These are phyloP conservation scores for Zelonia costaricensis DNA, from an alignment of 208 protist species.

Conservation along the genomic window DNA sequence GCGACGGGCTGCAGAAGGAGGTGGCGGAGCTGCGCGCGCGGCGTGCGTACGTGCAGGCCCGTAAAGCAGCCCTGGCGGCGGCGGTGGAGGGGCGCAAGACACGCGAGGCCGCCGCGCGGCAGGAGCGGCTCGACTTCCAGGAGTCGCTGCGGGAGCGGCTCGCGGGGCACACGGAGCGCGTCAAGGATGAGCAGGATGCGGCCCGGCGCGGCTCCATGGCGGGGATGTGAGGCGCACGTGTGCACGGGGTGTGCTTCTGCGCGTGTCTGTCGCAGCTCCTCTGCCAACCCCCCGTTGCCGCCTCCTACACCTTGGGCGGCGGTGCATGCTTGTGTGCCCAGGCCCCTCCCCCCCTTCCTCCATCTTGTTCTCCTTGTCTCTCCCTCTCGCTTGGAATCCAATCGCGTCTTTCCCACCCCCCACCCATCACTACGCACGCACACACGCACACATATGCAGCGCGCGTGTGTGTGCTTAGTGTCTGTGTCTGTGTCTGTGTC, in stretches of 20 bases:
- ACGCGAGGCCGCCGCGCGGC: conserved; percentile 1
- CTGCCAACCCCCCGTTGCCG: no score
- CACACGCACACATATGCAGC: no score
- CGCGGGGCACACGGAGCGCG: conserved; percentile 30
- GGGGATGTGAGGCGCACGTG: background rate
- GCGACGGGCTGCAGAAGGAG: conserved; percentile 24
- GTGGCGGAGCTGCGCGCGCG: conserved; percentile 28
- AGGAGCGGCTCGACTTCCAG: conserved; percentile 28
- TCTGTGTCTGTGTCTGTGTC: no score
- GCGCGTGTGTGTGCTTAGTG: no score
- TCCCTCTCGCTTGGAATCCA: no score
- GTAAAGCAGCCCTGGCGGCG: conserved; percentile 17
- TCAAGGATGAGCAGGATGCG: conserved; percentile 39
- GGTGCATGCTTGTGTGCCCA: no score
- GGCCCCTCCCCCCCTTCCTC: no score
- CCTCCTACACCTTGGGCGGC: no score
- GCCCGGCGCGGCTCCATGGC: conserved; percentile 33
- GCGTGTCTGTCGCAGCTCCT: no score
- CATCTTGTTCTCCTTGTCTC: no score
- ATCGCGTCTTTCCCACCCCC: no score
- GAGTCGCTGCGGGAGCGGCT: conserved; percentile 36
- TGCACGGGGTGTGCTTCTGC: no score
- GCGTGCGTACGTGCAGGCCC: conserved; percentile 22
- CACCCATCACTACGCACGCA: background rate
- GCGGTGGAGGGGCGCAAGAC: conserved; percentile 23